phyloP scores from a whole-genome alignment of 805 yeast genomes.

The Lachancea sp. region DNA sequence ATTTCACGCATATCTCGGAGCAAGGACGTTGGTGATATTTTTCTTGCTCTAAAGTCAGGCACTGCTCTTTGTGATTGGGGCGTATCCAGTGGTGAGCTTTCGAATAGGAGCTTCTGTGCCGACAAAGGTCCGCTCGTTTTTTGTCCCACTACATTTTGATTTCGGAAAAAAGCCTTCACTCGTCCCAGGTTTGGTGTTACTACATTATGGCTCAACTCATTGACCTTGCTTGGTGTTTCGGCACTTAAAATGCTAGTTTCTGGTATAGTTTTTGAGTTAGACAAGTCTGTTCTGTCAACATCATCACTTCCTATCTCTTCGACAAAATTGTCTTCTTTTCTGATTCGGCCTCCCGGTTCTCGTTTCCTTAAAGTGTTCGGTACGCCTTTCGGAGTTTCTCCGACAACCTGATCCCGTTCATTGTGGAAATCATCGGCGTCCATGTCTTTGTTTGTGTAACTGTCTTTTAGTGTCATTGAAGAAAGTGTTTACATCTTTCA shows the following conservation, averaged over 20 bases:
- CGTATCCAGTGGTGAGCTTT: constrained; percentile 14
- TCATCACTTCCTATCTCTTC: background rate
- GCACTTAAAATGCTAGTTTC: background rate
- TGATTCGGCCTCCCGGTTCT: background rate
- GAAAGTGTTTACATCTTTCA: background rate
- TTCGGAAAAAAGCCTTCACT: constrained; percentile 19
- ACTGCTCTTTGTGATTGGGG: constrained; percentile 13
- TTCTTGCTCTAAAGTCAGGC: constrained; percentile 1
- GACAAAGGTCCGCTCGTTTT: constrained; percentile 15
- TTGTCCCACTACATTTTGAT: constrained; percentile 7
- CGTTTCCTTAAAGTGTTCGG: background rate
- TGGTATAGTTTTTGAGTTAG: background rate
- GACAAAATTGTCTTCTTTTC: background rate
- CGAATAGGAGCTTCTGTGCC: constrained; percentile 8
- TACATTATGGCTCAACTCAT: background rate
- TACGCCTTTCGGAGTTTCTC: constrained; percentile 5
- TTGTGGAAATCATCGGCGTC: constrained; percentile 4
- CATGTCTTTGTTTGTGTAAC: constrained; percentile 5
- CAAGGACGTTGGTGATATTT: background rate
- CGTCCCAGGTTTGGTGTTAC: constrained; percentile 26
- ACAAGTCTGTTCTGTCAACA: background rate
- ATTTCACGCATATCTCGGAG: background rate
- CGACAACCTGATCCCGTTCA: constrained; percentile 5
- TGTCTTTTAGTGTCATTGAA: background rate
- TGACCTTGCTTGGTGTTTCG: background rate